These are phyloP conservation scores for Tetrahymena elliotti DNA, from an alignment of 73 alveolate species.

Conservation along the genomic window DNA sequence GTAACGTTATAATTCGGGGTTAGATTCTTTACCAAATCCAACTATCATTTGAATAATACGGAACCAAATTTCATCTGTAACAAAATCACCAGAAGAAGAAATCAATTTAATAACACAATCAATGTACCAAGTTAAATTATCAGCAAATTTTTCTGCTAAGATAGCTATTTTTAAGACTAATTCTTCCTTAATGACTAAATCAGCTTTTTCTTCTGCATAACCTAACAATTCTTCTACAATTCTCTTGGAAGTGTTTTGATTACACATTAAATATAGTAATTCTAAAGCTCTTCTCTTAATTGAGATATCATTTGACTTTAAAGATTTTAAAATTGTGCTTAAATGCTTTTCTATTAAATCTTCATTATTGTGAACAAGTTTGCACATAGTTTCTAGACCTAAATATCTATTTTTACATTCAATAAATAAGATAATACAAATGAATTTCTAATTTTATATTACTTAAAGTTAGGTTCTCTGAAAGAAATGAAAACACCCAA, in stretches of 20 bases:
- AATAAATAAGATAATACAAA: not conserved
- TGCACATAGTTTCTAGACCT: slow-evolving; percentile 96
- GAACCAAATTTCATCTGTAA: slow-evolving; percentile 90
- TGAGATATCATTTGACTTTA: slow-evolving; percentile 92
- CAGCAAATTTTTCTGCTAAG: slow-evolving; percentile 94
- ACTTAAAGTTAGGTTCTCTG: slow-evolving; percentile 86
- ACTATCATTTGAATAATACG: slow-evolving; percentile 90
- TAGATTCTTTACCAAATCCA: slow-evolving; percentile 92
- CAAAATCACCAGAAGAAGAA: slow-evolving; percentile 97
- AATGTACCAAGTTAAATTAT: slow-evolving; percentile 91
- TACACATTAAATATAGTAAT: slow-evolving; percentile 83
- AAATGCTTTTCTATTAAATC: slow-evolving; percentile 82
- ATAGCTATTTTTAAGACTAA: slow-evolving; percentile 93
- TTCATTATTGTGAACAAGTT: slow-evolving; percentile 60
- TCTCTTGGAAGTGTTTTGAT: slow-evolving; percentile 73
- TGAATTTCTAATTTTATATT: slow-evolving; percentile 4
- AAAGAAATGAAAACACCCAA: slow-evolving; percentile 89
- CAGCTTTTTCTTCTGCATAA: slow-evolving; percentile 85
- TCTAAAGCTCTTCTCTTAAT: slow-evolving; percentile 96
- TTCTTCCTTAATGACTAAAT: slow-evolving; percentile 92
- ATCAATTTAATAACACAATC: slow-evolving; percentile 92
- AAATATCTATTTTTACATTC: slow-evolving; percentile 65
- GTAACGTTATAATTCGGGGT: slow-evolving; percentile 73
- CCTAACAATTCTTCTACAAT: slow-evolving; percentile 90
- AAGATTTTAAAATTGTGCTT: slow-evolving; percentile 68